These are phyloP conservation scores for Phaeodactylum tricornutum DNA, from an alignment of 108 stramenopile species.

Conservation along the genomic window DNA sequence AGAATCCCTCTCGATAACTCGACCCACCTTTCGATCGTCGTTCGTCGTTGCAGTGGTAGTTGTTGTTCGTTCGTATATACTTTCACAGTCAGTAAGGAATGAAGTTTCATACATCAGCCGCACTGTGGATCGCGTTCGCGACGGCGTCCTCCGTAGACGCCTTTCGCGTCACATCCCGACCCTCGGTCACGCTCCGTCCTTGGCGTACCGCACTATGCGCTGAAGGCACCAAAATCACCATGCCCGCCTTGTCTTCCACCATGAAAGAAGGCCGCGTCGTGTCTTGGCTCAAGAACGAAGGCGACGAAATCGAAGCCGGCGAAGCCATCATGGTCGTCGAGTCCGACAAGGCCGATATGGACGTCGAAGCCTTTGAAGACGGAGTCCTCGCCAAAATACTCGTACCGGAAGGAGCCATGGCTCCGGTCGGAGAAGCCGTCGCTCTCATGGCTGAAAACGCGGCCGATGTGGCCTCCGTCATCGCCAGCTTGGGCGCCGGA, in stretches of 20 bases:
- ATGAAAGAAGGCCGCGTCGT: constrained; percentile 97
- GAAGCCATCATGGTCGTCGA: constrained; percentile 90
- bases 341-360: constrained; percentile 85
- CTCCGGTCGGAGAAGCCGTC: constrained; percentile 78
- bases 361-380: constrained; percentile 91
- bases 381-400: constrained; percentile 80
- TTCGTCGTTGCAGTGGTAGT: too few species aligned
- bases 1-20: too few species aligned
- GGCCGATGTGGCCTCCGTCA: constrained; percentile 57
- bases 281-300: constrained; percentile 89
- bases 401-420: constrained; percentile 67
- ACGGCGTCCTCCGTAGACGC: neutral
- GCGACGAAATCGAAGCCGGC: constrained; percentile 82
- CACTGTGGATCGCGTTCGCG: too few species aligned
- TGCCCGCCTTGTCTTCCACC: constrained; percentile 95
- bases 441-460: constrained; percentile 59
- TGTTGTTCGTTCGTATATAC: too few species aligned
- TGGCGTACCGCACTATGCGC: constrained; percentile 27
- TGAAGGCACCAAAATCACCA: constrained; percentile 74
- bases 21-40: too few species aligned
- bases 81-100: too few species aligned
- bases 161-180: constrained; percentile 1
- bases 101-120: too few species aligned
- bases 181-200: neutral
- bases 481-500: constrained; percentile 20